A percentile compares a stretch with the other conserved stretches of the same genome.
Conservation (phyloP, 83 land plant genomes). For the Isoetes engelmannii region DNA sequence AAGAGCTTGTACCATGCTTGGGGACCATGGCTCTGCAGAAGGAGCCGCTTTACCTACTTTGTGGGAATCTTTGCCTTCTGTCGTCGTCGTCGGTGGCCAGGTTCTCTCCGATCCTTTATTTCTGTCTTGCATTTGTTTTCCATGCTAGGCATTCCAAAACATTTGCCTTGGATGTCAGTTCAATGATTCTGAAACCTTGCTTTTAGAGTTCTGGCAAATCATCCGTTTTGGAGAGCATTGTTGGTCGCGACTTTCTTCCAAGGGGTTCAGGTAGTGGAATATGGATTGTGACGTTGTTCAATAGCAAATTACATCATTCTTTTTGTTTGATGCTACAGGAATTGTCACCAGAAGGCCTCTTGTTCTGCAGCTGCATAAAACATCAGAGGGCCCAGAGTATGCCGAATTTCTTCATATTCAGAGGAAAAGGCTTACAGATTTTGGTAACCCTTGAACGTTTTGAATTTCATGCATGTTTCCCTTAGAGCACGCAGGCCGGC, state of each 20-base stretch:
- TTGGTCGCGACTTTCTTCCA: conserved; percentile 66
- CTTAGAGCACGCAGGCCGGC: neutral
- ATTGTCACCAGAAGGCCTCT: conserved; percentile 80
- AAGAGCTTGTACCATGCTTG: conserved; percentile 78
- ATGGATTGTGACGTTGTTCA: neutral
- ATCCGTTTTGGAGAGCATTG: conserved; percentile 65
- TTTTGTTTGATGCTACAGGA: conserved; percentile 35
- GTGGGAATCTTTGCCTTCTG: conserved; percentile 85
- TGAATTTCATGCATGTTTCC: neutral
- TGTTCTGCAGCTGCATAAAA: conserved; percentile 69
- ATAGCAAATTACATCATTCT: neutral
- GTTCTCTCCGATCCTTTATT: conserved; percentile 19
- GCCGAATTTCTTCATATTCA: conserved; percentile 78
- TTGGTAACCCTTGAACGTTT: conserved; percentile 42
- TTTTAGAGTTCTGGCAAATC: conserved; percentile 70
- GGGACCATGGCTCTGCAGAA: conserved; percentile 58
- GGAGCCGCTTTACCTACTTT: conserved; percentile 60
- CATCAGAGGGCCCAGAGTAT: conserved; percentile 61
- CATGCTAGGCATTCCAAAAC: neutral
- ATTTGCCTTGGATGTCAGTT: neutral
- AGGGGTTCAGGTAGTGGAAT: conserved; percentile 54
- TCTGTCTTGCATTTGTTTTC: neutral
- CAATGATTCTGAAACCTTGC: neutral
- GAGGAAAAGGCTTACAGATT: conserved; percentile 56
- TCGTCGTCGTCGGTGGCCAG: conserved; percentile 95